A percentile compares a stretch with the other conserved stretches of the same genome.
Conservation (phyloP, 2,329 filamentous ascomycete genomes). For the Colletotrichum nymphaeae region DNA sequence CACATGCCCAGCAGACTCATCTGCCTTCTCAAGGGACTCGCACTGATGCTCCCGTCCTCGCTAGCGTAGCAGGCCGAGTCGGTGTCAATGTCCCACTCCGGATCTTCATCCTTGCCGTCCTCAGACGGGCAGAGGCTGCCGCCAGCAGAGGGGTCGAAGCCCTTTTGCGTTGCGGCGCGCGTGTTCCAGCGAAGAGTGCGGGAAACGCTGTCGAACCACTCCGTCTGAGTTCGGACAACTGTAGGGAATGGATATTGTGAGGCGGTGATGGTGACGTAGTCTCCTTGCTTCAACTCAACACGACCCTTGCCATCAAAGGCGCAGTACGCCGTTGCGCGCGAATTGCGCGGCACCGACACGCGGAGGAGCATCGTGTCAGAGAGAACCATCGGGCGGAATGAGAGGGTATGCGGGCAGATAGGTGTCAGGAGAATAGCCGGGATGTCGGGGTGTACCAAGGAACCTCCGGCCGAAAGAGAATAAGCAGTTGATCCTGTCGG, state of each 20-base stretch:
- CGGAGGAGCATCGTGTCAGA: slow-evolving; percentile 94
- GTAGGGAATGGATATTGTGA: slow-evolving; percentile 98
- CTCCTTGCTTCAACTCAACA: slow-evolving; percentile 90
- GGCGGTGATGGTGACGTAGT: slow-evolving; percentile 95
- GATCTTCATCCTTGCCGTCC: slow-evolving; percentile 67
- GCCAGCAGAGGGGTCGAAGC: slow-evolving; percentile 69
- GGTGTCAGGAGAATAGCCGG: slow-evolving; percentile 96
- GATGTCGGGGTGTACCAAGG: slow-evolving; percentile 95
- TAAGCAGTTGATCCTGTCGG: slow-evolving; percentile 96
- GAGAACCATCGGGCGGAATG: slow-evolving; percentile 97
- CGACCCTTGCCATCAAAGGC: slow-evolving; percentile 98
- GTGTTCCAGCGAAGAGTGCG: slow-evolving; percentile 96
- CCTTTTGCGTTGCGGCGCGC: slow-evolving; percentile 90
- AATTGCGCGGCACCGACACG: slow-evolving; percentile 85
- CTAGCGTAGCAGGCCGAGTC: slow-evolving; percentile 79
- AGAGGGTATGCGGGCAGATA: slow-evolving; percentile 96
- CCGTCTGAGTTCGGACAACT: slow-evolving; percentile 86
- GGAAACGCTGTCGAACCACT: slow-evolving; percentile 97
- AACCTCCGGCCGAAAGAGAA: slow-evolving; percentile 93
- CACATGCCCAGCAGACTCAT: slow-evolving; percentile 79
- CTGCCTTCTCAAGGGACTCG: slow-evolving; percentile 76
- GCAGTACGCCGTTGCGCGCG: slow-evolving; percentile 93
- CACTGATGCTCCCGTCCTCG: slow-evolving; percentile 76
- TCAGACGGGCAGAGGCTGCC: slow-evolving; percentile 46
- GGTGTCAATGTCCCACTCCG: slow-evolving; percentile 95